phyloP scores from a whole-genome alignment of 495 filamentous ascomycete species.

The Chaetomium tenue region DNA sequence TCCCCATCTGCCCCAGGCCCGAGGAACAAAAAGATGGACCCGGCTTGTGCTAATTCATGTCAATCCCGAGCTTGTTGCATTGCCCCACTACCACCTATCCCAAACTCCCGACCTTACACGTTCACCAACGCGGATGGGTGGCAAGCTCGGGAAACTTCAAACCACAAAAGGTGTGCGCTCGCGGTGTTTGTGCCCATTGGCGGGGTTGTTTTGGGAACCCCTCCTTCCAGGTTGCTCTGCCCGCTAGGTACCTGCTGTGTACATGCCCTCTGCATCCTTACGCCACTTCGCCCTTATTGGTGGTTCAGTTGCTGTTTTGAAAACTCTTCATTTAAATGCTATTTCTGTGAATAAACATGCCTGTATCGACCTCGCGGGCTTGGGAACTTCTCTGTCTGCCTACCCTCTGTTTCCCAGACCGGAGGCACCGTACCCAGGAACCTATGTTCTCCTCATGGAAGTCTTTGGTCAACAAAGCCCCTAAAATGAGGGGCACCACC shows the following conservation, averaged over 20 bases:
- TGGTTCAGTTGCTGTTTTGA: not conserved
- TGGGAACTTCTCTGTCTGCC: no score
- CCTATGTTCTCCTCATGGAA: no score
- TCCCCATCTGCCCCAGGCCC: slow-evolving; percentile 10
- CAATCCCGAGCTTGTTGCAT: not conserved
- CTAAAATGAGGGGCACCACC: not conserved
- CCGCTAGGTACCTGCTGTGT: not conserved
- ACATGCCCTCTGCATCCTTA: not conserved
- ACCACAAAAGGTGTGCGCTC: not conserved
- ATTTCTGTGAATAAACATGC: no score
- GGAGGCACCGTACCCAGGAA: no score
- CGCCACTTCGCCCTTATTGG: not conserved
- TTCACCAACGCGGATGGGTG: not conserved
- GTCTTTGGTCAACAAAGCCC: not conserved
- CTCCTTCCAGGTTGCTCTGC: not conserved
- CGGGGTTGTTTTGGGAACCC: not conserved
- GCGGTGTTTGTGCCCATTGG: not conserved
- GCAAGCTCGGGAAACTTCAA: not conserved
- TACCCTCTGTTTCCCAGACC: no score
- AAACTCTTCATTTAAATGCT: no score
- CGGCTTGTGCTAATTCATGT: slow-evolving; percentile 7
- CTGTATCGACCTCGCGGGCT: no score
- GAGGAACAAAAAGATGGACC: slow-evolving; percentile 23
- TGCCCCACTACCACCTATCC: slow-evolving; percentile 18
- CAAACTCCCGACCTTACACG: slow-evolving; percentile 3